A percentile compares a stretch with the other conserved stretches of the same genome.
These are phyloP conservation scores for Pleurotus citrinopileatus DNA, from an alignment of 768 basidiomycete species.

Conservation along the genomic window DNA sequence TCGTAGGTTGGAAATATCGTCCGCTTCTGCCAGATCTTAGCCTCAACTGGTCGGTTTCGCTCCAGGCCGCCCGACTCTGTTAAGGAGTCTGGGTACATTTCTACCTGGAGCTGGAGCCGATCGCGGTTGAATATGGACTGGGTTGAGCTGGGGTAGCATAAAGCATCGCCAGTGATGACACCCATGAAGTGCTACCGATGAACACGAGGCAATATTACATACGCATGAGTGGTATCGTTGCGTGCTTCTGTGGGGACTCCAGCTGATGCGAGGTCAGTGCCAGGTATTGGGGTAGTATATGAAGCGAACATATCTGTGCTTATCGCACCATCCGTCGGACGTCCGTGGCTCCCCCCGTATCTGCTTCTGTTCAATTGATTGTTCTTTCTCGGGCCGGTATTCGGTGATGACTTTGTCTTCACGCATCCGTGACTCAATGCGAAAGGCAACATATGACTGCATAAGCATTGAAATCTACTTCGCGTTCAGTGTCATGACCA, in stretches of 20 bases:
- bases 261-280: constrained; percentile 75
- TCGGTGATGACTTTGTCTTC: no score
- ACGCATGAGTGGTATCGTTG: constrained; percentile 48
- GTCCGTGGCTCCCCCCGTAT: no score
- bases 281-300: constrained; percentile 78
- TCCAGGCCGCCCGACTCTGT: constrained; percentile 1
- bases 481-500: no score
- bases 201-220: constrained; percentile 24
- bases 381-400: no score
- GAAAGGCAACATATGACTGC: no score
- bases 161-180: constrained; percentile 15
- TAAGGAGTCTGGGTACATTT: neutral
- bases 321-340: neutral
- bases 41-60: neutral
- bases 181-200: constrained; percentile 11
- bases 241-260: constrained; percentile 81
- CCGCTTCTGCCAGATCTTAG: neutral
- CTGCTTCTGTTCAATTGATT: no score
- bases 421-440: no score
- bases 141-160: constrained; percentile 1
- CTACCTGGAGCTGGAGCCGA: neutral
- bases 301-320: constrained; percentile 57
- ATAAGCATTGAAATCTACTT: no score
- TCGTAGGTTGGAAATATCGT: no score
- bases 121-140: neutral